Percentiles rank a stretch among this genome's conserved stretches.
Evolutionary conservation across 495 filamentous ascomycete species (phyloP).

Genomic region (Amniculicola lignicola): DNA sequence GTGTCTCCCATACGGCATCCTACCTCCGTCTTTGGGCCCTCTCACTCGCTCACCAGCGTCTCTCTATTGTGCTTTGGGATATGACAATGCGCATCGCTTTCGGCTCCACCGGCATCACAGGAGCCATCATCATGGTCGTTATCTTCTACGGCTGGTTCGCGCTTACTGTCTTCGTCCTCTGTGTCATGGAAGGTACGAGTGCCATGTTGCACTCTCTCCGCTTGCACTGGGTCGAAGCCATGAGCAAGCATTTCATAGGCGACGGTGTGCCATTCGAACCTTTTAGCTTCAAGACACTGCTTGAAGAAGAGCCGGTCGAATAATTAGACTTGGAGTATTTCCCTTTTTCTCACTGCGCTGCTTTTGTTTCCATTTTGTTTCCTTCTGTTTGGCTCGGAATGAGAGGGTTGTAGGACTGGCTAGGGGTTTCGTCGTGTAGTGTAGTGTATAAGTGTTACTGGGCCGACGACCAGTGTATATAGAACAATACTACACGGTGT

Average conservation of each 20-base stretch:
- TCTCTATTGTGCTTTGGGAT: slow-evolving; percentile 90
- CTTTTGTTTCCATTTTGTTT: too few relatives aligned
- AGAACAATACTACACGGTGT: background rate
- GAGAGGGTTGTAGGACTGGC: too few relatives aligned
- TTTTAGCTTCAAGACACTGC: slow-evolving; percentile 81
- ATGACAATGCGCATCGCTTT: slow-evolving; percentile 89
- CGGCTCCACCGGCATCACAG: slow-evolving; percentile 58
- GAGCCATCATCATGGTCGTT: slow-evolving; percentile 73
- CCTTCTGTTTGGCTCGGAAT: too few relatives aligned
- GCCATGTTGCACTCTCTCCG: slow-evolving; percentile 92
- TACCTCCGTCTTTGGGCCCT: slow-evolving; percentile 98
- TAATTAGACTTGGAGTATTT: slow-evolving; percentile 31
- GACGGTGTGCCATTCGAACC: slow-evolving; percentile 87
- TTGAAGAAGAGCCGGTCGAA: slow-evolving; percentile 78
- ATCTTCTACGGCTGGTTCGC: slow-evolving; percentile 85
- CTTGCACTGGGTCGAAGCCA: slow-evolving; percentile 99
- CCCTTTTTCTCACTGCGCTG: background rate
- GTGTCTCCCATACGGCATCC: slow-evolving; percentile 96
- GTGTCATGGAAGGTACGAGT: slow-evolving; percentile 80
- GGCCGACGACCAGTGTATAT: too few relatives aligned
- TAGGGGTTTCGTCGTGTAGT: too few relatives aligned
- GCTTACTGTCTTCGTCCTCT: slow-evolving; percentile 73
- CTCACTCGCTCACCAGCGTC: slow-evolving; percentile 95
- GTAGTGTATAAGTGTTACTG: too few relatives aligned
- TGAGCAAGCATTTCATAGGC: slow-evolving; percentile 98